A percentile compares a stretch with the other conserved stretches of the same genome.
phyloP scores from a whole-genome alignment of 192 early-diverging fungal genomes.

The Martensiomyces pterosporus region DNA sequence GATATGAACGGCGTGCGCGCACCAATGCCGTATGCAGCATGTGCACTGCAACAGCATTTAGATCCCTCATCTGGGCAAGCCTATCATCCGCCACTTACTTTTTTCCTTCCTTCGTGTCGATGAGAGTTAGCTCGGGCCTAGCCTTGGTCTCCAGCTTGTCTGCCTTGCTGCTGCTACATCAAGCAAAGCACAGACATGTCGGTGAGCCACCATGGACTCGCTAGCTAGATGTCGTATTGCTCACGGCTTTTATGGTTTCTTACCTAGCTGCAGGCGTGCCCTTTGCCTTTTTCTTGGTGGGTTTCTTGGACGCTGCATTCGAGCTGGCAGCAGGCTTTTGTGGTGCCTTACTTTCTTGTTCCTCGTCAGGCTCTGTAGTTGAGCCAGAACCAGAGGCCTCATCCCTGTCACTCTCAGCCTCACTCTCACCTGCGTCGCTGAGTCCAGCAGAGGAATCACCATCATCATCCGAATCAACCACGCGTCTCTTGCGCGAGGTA shows the following conservation, averaged over 20 bases:
- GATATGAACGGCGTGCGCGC: not conserved
- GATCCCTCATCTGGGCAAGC: too few species aligned
- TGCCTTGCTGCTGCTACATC: not conserved
- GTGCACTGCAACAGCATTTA: not conserved
- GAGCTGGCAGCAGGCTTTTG: constrained; percentile 6
- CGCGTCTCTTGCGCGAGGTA: constrained; percentile 11
- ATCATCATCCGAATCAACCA: constrained; percentile 14
- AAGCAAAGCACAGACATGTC: not conserved
- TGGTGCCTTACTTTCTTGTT: not conserved
- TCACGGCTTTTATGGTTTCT: constrained; percentile 7
- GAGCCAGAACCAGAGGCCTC: not conserved
- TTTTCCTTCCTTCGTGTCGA: constrained; percentile 35
- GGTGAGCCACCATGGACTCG: not conserved
- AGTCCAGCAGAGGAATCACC: constrained; percentile 8
- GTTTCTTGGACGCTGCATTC: too few species aligned
- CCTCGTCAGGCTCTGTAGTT: constrained; percentile 3
- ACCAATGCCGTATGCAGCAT: not conserved
- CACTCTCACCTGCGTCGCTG: constrained; percentile 3
- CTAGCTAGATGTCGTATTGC: too few species aligned
- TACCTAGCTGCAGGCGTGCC: constrained; percentile 1
- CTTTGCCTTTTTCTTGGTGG: constrained; percentile 26
- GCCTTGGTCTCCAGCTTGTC: not conserved
- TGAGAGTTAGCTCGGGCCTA: constrained; percentile 16
- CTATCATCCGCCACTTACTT: constrained; percentile 6
- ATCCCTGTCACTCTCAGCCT: not conserved